Evolutionary conservation across 352 stramenopile species (phyloP), one percentile per base, ranked within the genome.

Genomic region (Pythium monospermum): DNA sequence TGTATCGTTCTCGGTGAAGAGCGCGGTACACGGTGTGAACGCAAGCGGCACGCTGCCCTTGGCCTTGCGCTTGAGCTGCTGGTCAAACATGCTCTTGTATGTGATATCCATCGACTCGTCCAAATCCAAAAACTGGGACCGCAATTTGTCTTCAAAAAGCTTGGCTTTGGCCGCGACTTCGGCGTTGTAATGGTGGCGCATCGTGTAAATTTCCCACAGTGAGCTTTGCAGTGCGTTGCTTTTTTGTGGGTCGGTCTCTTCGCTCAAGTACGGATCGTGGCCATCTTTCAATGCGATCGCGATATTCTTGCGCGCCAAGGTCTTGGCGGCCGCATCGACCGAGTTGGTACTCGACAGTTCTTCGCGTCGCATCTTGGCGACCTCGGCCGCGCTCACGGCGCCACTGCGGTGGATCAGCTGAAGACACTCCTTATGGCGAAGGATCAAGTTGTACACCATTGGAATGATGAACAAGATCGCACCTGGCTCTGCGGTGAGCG

Each of bases 401-500:
- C 73, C 69, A 21, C 80, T 84, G 33, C 91, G 76, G 71, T 98
- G 91, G 51, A 99, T 95, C 30, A 99, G 72, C 68, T 95, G 91
- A 21, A 91, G 62, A 51, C 91, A 98, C 71, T 98, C 91, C 48
- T 96, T 94, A 82, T 98, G 96, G 41, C 95, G 89, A 47, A 96
- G 67, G 38, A 99, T 82, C 39, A 98, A 77, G 73, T 98, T 98
- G 72, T 96, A 96, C 18, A 97, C 87, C 57, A 98, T 87, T 41
- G 95, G 93, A 37, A 99, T 80, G 48, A 94, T 95, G 65, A 98
- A 98, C 32, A 98, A 64, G 47, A 92, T 94, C 33, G 86, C 89
- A 12, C 85, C 81, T 2, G 95, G 86, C 47, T 97, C 94, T 3
- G 81, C 88, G 19, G 68, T 77, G 32, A 98, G 66, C 30, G 85